phyloP scores from a whole-genome alignment of 1,284 basidiomycete genomes.

The Boletellus sp. region DNA sequence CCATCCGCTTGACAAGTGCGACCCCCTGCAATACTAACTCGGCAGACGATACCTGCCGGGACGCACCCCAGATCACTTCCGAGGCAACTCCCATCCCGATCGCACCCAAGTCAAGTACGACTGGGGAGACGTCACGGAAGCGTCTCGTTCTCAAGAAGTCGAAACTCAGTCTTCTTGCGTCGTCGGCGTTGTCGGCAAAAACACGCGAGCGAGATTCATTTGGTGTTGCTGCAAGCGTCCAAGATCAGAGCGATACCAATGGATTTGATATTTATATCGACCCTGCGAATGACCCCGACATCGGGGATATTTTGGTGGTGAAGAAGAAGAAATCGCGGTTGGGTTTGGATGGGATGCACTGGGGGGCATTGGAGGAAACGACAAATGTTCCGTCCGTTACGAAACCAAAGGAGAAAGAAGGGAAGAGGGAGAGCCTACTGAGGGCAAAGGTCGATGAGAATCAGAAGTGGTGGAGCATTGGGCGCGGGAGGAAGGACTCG shows the following conservation, averaged over 20 bases:
- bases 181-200: conserved; percentile 27
- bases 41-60: conserved; percentile 35
- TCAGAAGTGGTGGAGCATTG: conserved; percentile 77
- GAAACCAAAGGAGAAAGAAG: conserved; percentile 32
- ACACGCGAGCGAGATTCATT: conserved; percentile 51
- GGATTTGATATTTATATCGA: conserved; percentile 76
- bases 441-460: conserved; percentile 53
- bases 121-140: conserved; percentile 38
- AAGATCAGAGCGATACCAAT: conserved; percentile 45
- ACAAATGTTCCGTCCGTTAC: conserved; percentile 49
- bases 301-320: conserved; percentile 67
- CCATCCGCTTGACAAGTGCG: conserved; percentile 65
- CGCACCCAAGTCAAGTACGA: conserved; percentile 27
- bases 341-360: conserved; percentile 57
- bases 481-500: conserved; percentile 64
- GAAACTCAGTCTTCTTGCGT: conserved; percentile 55
- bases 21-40: conserved; percentile 54
- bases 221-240: conserved; percentile 59
- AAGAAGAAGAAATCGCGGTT: conserved; percentile 75
- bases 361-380: conserved; percentile 57
- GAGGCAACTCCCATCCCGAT: conserved; percentile 30
- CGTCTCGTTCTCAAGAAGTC: conserved; percentile 74
- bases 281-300: conserved; percentile 57
- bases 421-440: conserved; percentile 22
- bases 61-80: conserved; percentile 35